Evolutionary conservation across 179 eudicot genomes (phyloP), one percentile per base, ranked within the genome.

Genomic region (Heliamphora pulchella): DNA sequence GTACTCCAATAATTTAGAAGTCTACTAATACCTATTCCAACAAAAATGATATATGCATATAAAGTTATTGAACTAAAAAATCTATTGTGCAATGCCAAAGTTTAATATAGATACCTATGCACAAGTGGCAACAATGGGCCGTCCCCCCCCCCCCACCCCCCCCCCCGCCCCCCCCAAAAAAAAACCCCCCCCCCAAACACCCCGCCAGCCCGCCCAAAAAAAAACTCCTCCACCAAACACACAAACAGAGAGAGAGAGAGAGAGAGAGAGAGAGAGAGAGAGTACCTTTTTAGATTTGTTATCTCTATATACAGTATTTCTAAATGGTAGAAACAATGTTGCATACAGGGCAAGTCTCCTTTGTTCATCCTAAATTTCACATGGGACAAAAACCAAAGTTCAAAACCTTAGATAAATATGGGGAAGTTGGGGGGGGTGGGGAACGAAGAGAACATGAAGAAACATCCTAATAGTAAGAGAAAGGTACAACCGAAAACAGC

Each of bases 311-410:
- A 82, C 53, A 54, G 86, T 71, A 69, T 85, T 75, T 79, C 94
- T 88, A 54, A 91, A 83, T 63, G 95, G 98, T 44, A 96, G 85
- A 81, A 96, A 86, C 80, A 96, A 82, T 50, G 97, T 86, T 71
- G 99, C 91, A 85, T 92, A 94, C 39, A 93, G 85, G 78, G 84
- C 85, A 7, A 96, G 89, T 75, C 97, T 89, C 85, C 83, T 86
- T 63, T 93, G 97, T 55, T 96, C 98, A 85, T 87, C 96, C 98
- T 94, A 84, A 76, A 78, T 70, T 69, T 47, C 51, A 64, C 51
- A 59, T 43, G 18, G 50, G 44, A 73, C 62, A 71, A 58, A 43
- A 70, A 75, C 63, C 59, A 79, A 61, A 50, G 57, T 3, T 18
- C 15, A 59, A 22, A 83, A 55, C 61, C 5, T 9, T 20, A 31